Percentiles rank a stretch among this genome's conserved stretches.
phyloP scores from a whole-genome alignment of 1,284 basidiomycete genomes.

The Ceratobasidium sp. region DNA sequence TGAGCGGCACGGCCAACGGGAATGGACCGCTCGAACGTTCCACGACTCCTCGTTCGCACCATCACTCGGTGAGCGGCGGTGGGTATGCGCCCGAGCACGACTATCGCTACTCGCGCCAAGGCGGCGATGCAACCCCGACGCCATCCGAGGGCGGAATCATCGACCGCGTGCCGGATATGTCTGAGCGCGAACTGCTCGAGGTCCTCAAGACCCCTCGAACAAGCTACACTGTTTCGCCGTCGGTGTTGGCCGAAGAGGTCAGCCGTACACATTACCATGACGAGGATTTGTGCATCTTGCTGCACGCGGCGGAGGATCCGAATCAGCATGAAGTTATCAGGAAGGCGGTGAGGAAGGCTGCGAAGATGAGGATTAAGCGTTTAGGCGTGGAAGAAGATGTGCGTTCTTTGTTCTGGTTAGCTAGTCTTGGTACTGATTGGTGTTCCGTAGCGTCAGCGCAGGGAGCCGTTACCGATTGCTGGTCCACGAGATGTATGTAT shows the following conservation, averaged over 20 bases:
- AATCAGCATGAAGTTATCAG: slow-evolving; percentile 78
- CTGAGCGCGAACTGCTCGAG: slow-evolving; percentile 59
- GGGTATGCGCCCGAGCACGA: slow-evolving; percentile 23
- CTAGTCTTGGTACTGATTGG: background rate
- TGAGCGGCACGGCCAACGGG: slow-evolving; percentile 16
- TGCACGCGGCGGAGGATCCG: slow-evolving; percentile 77
- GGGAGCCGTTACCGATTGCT: slow-evolving; percentile 36
- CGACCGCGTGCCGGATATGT: slow-evolving; percentile 46
- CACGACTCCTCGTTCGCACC: slow-evolving; percentile 26
- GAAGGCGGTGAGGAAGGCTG: slow-evolving; percentile 81
- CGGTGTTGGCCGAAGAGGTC: slow-evolving; percentile 73
- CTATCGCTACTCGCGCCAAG: slow-evolving; percentile 47
- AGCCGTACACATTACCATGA: slow-evolving; percentile 80
- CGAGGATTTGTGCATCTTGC: slow-evolving; percentile 78
- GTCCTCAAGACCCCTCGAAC: slow-evolving; percentile 74
- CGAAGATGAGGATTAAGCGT: slow-evolving; percentile 79
- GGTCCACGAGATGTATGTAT: slow-evolving; percentile 22
- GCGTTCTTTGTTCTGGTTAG: slow-evolving; percentile 62
- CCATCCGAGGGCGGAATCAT: slow-evolving; percentile 55
- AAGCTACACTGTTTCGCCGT: slow-evolving; percentile 71
- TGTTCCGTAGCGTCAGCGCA: slow-evolving; percentile 22
- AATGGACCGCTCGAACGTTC: slow-evolving; percentile 14
- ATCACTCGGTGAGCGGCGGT: slow-evolving; percentile 3
- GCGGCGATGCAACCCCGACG: slow-evolving; percentile 61
- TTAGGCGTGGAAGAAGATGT: slow-evolving; percentile 84